Evolutionary conservation across 805 yeast species (phyloP).

Genomic region (Blastobotrys chiropterorum): DNA sequence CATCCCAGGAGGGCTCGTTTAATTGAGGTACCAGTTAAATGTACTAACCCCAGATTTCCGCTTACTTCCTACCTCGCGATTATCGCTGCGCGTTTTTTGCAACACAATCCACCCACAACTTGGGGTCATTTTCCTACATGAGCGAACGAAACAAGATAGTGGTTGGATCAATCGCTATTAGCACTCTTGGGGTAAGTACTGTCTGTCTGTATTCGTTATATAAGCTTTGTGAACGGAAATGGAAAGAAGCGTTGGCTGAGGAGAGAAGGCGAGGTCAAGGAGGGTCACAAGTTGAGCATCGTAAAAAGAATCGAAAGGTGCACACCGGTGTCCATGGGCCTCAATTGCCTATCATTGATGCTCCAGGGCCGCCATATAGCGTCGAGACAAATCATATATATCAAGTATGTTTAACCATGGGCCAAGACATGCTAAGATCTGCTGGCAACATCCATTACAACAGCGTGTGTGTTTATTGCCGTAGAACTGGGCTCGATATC

Average conservation of each 20-base stretch:
- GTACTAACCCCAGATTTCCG: too few relatives aligned
- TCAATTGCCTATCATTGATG: neutral
- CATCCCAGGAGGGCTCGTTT: too few relatives aligned
- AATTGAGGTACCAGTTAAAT: too few relatives aligned
- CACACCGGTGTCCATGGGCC: neutral
- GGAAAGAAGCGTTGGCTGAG: neutral
- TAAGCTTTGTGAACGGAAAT: neutral
- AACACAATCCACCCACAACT: too few relatives aligned
- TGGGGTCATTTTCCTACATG: neutral
- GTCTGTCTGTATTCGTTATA: neutral
- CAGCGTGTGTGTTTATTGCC: constrained; percentile 30
- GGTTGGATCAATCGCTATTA: neutral
- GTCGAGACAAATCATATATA: constrained; percentile 3
- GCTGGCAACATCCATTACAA: constrained; percentile 1
- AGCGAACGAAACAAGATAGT: neutral
- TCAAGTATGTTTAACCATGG: neutral
- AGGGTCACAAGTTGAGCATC: neutral
- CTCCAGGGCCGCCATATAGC: neutral
- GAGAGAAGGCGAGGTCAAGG: neutral
- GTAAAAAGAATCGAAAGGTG: neutral
- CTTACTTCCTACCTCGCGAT: too few relatives aligned
- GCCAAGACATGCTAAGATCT: neutral
- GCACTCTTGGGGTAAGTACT: neutral
- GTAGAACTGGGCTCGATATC: constrained; percentile 20
- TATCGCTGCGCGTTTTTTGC: too few relatives aligned